Base-by-base conservation (phyloP, 192 early-diverging fungal species). In the Radiomyces spectabilis region DNA sequence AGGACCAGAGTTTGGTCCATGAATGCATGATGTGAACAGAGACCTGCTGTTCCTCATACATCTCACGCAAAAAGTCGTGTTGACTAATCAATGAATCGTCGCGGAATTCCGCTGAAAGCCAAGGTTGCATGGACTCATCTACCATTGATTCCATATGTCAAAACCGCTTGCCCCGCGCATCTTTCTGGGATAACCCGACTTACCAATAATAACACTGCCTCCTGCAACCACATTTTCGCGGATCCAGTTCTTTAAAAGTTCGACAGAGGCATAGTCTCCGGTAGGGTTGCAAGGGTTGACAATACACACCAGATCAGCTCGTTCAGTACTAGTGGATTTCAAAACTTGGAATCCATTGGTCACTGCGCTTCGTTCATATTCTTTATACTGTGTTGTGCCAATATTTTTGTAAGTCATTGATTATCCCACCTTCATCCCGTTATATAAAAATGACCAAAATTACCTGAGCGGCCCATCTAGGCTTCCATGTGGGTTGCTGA, bases 101-200 rank as follows among this genome's bases (percentile, higher is more conserved):
- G 33, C 85, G 87, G 76, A 88, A 93, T 40, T 83, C 59, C 29
- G 77, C 57, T 41, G 88, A 90, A 55, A 87, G 83, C 91, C 91
- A 93, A n/a, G 87, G 87, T 72, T 93, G 91, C 91, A 93, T 93
- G 0, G 91, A 93, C 70, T 93, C 91, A 63, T 93, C 84, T 82
- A 59, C n/a, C 3, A n/a, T n/a, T n/a, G n/a, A n/a, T n/a, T n/a
- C n/a, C n/a, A n/a, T n/a, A n/a, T n/a, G n/a, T n/a, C n/a, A n/a
- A n/a, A n/a, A n/a, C n/a, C n/a, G n/a, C n/a, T n/a, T n/a, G n/a
- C n/a, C n/a, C n/a, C n/a, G n/a, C n/a, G n/a, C n/a, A n/a, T n/a
- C n/a, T n/a, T n/a, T 10, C 4, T 24, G 21, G 30, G 22, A 21
- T 29, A 24, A 4, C 21, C 10, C 19, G 42, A 66, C 76, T 51